Evolutionary conservation across 139 green algal genomes (phyloP).

Genomic region (Mesostigma viride): DNA sequence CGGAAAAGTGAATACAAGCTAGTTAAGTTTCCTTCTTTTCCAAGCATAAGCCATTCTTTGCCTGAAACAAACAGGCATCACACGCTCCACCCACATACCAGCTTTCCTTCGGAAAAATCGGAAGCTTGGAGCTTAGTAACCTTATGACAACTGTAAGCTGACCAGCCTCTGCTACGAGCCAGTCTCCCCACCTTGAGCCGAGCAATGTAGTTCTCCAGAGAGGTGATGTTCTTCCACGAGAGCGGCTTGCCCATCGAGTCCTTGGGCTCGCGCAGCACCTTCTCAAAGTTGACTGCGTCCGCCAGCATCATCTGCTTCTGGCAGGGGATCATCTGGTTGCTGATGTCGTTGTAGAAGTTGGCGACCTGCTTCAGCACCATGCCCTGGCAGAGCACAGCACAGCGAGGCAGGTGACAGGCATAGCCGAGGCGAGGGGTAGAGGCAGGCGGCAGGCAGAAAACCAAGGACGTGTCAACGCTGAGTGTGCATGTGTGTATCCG

Average conservation of each 20-base stretch:
- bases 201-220: constrained; percentile 59
- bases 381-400: too few species aligned
- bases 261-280: constrained; percentile 53
- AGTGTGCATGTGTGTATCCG: not conserved
- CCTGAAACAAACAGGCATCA: too few species aligned
- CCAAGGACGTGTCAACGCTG: not conserved
- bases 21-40: too few species aligned
- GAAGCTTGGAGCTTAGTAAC: too few species aligned
- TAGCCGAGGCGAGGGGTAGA: not conserved
- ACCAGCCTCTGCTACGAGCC: too few species aligned
- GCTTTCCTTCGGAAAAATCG: too few species aligned
- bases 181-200: constrained; percentile 27
- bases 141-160: too few species aligned
- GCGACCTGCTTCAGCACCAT: too few species aligned
- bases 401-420: too few species aligned
- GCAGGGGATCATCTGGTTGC: constrained; percentile 60
- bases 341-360: constrained; percentile 80
- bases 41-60: too few species aligned
- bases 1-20: too few species aligned
- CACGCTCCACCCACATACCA: too few species aligned
- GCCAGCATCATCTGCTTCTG: constrained; percentile 76
- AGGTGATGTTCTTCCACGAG: constrained; percentile 57
- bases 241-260: constrained; percentile 58
- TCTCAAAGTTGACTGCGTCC: constrained; percentile 60
- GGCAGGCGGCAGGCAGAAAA: not conserved